Evolutionary conservation across 768 basidiomycete species (phyloP).

Genomic region (Asterophora parasitica): DNA sequence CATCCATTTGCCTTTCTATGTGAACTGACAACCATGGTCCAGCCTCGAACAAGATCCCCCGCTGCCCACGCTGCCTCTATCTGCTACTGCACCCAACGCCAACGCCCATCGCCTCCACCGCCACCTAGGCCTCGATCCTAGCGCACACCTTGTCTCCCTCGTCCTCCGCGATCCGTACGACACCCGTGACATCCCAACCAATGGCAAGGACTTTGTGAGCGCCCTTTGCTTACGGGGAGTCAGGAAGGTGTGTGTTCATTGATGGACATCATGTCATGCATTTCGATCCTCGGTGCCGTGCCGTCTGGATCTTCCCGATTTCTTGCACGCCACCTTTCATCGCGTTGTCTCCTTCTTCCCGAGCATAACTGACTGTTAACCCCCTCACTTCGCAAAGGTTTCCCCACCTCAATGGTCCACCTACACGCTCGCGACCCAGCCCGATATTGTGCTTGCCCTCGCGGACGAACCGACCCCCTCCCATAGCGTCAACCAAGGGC

Average conservation of each 20-base stretch:
- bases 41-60: slow-evolving; percentile 68
- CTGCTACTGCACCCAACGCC: background rate
- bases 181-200: slow-evolving; percentile 65
- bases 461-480: slow-evolving; percentile 52
- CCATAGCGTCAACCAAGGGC: too few relatives aligned
- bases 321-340: too few relatives aligned
- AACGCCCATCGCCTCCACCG: slow-evolving; percentile 55
- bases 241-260: slow-evolving; percentile 47
- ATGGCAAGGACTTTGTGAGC: slow-evolving; percentile 53
- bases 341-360: too few relatives aligned
- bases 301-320: too few relatives aligned
- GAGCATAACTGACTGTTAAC: too few relatives aligned
- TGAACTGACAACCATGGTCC: too few relatives aligned
- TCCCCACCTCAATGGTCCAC: slow-evolving; percentile 49
- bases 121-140: slow-evolving; percentile 53
- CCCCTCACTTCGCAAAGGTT: slow-evolving; percentile 34
- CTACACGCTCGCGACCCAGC: slow-evolving; percentile 48
- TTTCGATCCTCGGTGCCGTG: too few relatives aligned
- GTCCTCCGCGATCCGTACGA: slow-evolving; percentile 64
- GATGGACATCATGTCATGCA: too few relatives aligned
- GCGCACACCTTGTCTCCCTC: slow-evolving; percentile 51
- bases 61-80: slow-evolving; percentile 49
- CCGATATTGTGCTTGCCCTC: slow-evolving; percentile 70
- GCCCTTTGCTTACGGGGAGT: slow-evolving; percentile 65
- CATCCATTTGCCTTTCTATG: too few relatives aligned